Base-by-base conservation (phyloP, 179 eudicot species). In the Silene noctiflora region DNA sequence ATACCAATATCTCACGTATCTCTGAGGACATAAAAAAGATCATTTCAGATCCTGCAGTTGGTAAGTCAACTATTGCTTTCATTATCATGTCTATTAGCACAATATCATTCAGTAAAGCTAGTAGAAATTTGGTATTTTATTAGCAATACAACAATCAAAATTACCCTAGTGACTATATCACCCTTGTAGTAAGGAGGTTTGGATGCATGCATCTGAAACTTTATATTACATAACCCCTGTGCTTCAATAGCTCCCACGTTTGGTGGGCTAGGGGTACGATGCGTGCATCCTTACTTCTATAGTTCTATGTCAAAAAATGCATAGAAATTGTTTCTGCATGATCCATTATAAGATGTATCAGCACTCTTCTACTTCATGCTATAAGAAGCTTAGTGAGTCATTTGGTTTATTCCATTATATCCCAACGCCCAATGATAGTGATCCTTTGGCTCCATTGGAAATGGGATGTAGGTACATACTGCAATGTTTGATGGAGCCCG, bases 11-110 rank as follows among this genome's bases (percentile, higher is more conserved):
- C 79, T 74, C 78, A 31, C 75, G 76, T 67, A 76, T 64, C 33
- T 66, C 76, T 0, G 81, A 82, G 64, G 86, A 86, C 35, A 79
- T 83, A n/a, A 82, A 73, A 76, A 77, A 68, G 61, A 80, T 83
- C 74, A 69, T 84, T 20, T 82, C 81, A 24, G 88, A 84, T 76
- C 86, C 85, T 75, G 83, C 90, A 44, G 82, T 78, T 74, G 97
- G 98, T 93, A 87, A 87, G 88, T 79, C 7, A 79, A 65, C 35
- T 78, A 39, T 16, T 21, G 61, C 42, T 74, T 74, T 67, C 27
- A 33, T 62, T 42, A 31, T 64, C 42, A 12, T 61, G 17, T n/a
- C 10, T 59, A 19, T 59, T 25, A 20, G 51, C 55, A 33, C 55
- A 3, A 22, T 20, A 22, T 4, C 8, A 42, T 42, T 31, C 19